Evolutionary conservation across 1,284 basidiomycete genomes (phyloP), one percentile per base, ranked within the genome.

Genomic region (Cystobasidiaceae sp.): DNA sequence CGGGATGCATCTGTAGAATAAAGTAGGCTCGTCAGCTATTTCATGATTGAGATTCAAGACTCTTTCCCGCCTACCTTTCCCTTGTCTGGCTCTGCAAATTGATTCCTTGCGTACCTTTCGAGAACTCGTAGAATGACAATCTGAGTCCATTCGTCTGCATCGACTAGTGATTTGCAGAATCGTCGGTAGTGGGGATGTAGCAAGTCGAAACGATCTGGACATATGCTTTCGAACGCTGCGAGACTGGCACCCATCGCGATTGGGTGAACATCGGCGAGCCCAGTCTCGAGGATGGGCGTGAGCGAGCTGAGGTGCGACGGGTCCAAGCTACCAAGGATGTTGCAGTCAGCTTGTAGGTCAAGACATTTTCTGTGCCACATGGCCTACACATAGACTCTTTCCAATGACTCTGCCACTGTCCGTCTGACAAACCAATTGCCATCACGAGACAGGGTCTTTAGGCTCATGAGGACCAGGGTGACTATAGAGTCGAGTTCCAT

Each of bases 81-180:
- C 32, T 76, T 67, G 4, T 79, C 78, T 1, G 92, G 90, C 70
- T 87, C 83, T 30, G 86, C 81, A 41, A 96, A 82, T 88, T 94
- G 93, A 0, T 82, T 83, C 54, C 92, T 80, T 0, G 86, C 88
- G 75, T 99, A 99, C 66, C 88, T 81, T 49, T 86, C 78, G 39
- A 98, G 81, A 8, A 97, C 81, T 39, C 88, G 83, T 59, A 96
- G 79, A 7, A 93, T 78, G 45, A 87, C 84, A 4, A 89, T 83
- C 76, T 97, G 96, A 0, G 90, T 91, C 94, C 94, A 98, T 75
- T 96, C 93, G 73, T 98, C 94, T 17, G 89, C 87, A 72, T 99
- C 93, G 32, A 90, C 82, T 0, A 98, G 79, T 15, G 89, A 82
- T 48, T 84, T 82, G 74, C 92, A 97, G 49, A 94, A 81, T 46